Base-by-base conservation (phyloP, 1,284 basidiomycete species). In the Fomitiporia mediterranea region DNA sequence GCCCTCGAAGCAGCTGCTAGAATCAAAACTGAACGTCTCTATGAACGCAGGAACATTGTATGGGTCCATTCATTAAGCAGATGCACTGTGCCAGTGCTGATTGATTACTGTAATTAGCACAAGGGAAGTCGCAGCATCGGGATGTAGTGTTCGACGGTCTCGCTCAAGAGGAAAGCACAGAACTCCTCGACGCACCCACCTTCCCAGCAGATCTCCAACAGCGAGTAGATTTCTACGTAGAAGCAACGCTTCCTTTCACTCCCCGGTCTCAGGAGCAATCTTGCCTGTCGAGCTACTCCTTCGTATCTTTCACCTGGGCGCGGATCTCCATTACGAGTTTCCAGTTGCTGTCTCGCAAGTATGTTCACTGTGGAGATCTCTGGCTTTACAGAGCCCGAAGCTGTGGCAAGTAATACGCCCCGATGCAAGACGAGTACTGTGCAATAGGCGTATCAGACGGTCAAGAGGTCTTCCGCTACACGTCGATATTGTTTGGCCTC, bases 301-400 rank as follows among this genome's bases (percentile, higher is more conserved):
- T 37, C 75, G 78, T 59, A 76, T 86, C 48, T 86, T 88, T 63
- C 65, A 77, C 30, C 69, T 83, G 15, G 85, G 80, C n/a, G 72
- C 81, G 15, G 69, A 80, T 57, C 73, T 77, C 50, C 78, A 83
- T 63, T 63, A 67, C 54, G 76, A 78, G 72, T 73, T 85, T 42
- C 80, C 84, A 19, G 60, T 86, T 57, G 68, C 70, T 43, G 71
- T 84, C 49, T 85, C 84, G 13, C 84, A 86, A 62, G 81, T 85
- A 58, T 87, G 84, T 66, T 70, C 74, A 49, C 67, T 70, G 40
- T 88, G 84, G 84, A 73, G 85, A 48, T 66, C 72, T 37, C 71
- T 83, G 27, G 75, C 79, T n/a, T 68, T 84, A 32, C 74, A 73
- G 50, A 80, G 81, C 3, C 82, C 80, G 19, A 64, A 73, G 0